Base-by-base conservation (phyloP, 441 rosid species). In the Cnidoscolus chayamansa region DNA sequence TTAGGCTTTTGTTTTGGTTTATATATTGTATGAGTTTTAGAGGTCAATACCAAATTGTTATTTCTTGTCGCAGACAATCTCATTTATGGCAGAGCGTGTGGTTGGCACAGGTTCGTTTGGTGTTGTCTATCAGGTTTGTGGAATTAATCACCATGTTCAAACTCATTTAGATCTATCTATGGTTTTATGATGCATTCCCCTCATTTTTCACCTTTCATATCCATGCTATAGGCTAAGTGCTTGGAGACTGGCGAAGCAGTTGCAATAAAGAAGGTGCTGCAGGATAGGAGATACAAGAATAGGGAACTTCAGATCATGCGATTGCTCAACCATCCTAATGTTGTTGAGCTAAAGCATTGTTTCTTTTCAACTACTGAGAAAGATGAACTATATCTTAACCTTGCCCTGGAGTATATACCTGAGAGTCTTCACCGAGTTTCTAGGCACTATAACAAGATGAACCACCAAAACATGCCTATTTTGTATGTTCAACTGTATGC, bases 261-360 rank as follows among this genome's bases (percentile, higher is more conserved):
- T 71, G 97, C 98, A 68, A 93, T 93, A 66, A 93, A 93, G 91
- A 93, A 93, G 85, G 98, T 90, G 70, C 76, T 88, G 74, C 97
- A 93, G 77, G 98, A 93, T 79, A 93, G 87, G 81, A 93, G 97
- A 85, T 93, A 90, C 90, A 93, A 90, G 79, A 93, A 93, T 72
- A 88, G 98, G 68, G 97, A 92, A 81, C 93, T 92, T 75, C 92
- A 90, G 83, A 83, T 87, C 32, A 89, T 89, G 90, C 84, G 87
- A 50, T 53, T 85, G 65, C 93, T 92, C 49, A 50, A 85, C 74
- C 98, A 90, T 81, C 97, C 88, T 51, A 92, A 92, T 78, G 92
- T 86, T 30, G 90, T 92, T 70, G 86, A 77, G 51, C 85, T 90
- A 68, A 92, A 89, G 77, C 93, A 90, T 67, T 92, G 88, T 73